Percentiles rank a stretch among this genome's conserved stretches.
Conservation (phyloP, 2,329 filamentous ascomycete genomes). For the Xylariales sp. region DNA sequence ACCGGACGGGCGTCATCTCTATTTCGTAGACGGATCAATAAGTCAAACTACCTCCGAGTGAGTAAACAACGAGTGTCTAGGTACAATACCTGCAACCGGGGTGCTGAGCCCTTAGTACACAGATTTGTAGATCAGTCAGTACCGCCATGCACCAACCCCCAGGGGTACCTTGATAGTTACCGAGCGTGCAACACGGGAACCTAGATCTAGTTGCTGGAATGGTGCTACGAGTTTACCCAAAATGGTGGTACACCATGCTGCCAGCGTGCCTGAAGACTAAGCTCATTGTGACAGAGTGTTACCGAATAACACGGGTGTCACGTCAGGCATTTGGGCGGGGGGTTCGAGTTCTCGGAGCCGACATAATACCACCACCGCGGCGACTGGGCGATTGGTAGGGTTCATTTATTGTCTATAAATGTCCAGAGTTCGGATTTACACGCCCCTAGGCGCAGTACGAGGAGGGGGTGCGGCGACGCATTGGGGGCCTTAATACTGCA, state of each 20-base stretch:
- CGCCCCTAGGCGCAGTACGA: background rate
- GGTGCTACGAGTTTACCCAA: constrained; percentile 8
- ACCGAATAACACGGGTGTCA: background rate
- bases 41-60: constrained; percentile 22
- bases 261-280: background rate
- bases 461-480: background rate
- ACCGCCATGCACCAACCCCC: constrained; percentile 9
- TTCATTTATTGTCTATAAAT: constrained; percentile 4
- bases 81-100: constrained; percentile 6
- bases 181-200: background rate
- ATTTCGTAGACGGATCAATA: constrained; percentile 13
- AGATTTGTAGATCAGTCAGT: constrained; percentile 3
- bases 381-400: background rate
- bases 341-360: background rate
- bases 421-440: background rate
- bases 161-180: constrained; percentile 15
- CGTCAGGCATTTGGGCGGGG: background rate
- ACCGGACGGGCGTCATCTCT: background rate
- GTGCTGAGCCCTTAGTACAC: background rate
- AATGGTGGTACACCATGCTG: constrained; percentile 5
- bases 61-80: constrained; percentile 11
- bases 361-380: background rate
- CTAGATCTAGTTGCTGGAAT: background rate
- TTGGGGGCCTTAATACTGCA: constrained; percentile 1
- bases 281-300: background rate